Evolutionary conservation across 257 asterid genomes (phyloP).

Genomic region (Nicotiana benthamiana): DNA sequence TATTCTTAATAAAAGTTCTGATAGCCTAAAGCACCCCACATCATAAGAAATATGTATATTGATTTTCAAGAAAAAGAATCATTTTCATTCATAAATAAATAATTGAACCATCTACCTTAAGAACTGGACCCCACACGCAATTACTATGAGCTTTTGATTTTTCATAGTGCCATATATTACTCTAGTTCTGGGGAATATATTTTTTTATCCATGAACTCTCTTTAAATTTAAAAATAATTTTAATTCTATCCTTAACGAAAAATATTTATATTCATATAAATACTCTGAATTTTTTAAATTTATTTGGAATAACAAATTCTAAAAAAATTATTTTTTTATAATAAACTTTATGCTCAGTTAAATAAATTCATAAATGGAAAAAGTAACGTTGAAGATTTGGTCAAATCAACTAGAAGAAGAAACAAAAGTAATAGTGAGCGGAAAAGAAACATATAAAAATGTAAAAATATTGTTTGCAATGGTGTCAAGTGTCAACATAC

Average conservation of each 20-base stretch:
- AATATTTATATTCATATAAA: too few relatives aligned
- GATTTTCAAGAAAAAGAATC: not conserved
- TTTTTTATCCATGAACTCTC: too few relatives aligned
- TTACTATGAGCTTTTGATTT: not conserved
- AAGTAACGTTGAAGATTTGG: not conserved
- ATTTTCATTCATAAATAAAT: slow-evolving; percentile 8
- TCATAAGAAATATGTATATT: too few relatives aligned
- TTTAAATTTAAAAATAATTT: too few relatives aligned
- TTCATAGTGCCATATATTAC: not conserved
- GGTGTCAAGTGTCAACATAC: slow-evolving; percentile 20
- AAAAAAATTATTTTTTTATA: too few relatives aligned
- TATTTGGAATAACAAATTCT: too few relatives aligned
- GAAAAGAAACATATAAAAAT: not conserved
- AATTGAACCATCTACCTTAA: not conserved
- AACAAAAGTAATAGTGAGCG: not conserved
- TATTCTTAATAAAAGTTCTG: not conserved
- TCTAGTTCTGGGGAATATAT: too few relatives aligned
- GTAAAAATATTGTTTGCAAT: slow-evolving; percentile 25
- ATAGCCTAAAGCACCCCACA: too few relatives aligned
- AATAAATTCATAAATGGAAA: too few relatives aligned
- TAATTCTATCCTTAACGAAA: too few relatives aligned
- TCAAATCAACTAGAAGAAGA: not conserved
- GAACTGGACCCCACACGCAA: not conserved
- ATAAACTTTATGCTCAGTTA: too few relatives aligned
- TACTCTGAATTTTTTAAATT: too few relatives aligned